phyloP scores from a whole-genome alignment of 768 basidiomycete species.

The Agaricus sinodeliciosus region DNA sequence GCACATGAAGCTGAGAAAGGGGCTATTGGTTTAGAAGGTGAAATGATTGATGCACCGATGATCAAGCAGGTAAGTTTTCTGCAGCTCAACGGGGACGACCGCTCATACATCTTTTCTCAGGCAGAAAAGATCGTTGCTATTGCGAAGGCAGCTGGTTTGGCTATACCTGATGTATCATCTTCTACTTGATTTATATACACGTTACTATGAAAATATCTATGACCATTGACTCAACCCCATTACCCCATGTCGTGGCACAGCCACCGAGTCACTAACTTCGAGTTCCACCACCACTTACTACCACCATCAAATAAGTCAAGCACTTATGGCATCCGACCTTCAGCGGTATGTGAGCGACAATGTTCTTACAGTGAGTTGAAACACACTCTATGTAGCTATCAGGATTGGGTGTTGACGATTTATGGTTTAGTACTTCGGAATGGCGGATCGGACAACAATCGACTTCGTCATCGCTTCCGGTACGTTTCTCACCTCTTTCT shows the following conservation, averaged over 20 bases:
- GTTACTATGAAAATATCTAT: not conserved
- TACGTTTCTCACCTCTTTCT: constrained; percentile 21
- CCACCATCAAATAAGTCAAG: not conserved
- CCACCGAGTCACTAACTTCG: constrained; percentile 1
- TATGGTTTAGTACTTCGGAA: constrained; percentile 61
- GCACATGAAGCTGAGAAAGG: constrained; percentile 50
- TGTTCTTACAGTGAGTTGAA: constrained; percentile 50
- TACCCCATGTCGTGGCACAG: not conserved
- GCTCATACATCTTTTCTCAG: constrained; percentile 13
- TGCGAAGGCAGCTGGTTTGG: constrained; percentile 48
- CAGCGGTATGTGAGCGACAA: constrained; percentile 77
- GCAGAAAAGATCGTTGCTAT: constrained; percentile 43
- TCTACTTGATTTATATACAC: constrained; percentile 7
- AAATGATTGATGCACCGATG: constrained; percentile 93
- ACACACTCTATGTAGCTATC: not conserved
- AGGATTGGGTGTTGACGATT: not conserved
- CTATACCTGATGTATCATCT: constrained; percentile 36
- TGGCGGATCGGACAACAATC: constrained; percentile 77
- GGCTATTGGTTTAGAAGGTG: constrained; percentile 72
- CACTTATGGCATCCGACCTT: constrained; percentile 25
- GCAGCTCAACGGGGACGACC: too few relatives aligned
- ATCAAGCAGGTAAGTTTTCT: constrained; percentile 57
- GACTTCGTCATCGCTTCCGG: constrained; percentile 87
- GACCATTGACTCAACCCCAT: not conserved
- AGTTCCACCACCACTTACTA: not conserved